Conservation (phyloP, 768 basidiomycete genomes). For the Boletellus sp. region DNA sequence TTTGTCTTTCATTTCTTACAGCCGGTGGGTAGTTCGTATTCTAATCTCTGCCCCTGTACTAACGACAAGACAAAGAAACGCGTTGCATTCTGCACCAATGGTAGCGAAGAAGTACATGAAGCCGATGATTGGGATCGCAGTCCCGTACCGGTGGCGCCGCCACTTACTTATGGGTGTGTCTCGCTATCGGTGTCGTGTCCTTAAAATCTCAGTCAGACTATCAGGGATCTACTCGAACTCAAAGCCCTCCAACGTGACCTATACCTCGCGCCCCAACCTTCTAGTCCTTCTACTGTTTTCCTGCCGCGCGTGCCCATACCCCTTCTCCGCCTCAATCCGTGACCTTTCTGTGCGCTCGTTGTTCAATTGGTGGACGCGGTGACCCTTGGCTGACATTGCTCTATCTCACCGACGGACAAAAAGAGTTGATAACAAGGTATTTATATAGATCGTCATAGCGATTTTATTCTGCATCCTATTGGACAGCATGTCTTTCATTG, state of each 20-base stretch:
- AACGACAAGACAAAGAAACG: slow-evolving; percentile 38
- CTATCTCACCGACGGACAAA: no score
- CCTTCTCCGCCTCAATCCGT: slow-evolving; percentile 52
- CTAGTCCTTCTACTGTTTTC: slow-evolving; percentile 40
- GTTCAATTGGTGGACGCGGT: no score
- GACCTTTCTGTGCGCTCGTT: background rate
- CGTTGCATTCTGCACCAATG: slow-evolving; percentile 58
- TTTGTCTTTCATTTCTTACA: background rate
- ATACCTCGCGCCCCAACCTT: slow-evolving; percentile 53
- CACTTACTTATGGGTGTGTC: slow-evolving; percentile 66
- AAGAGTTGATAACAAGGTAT: no score
- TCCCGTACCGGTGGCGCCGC: slow-evolving; percentile 59
- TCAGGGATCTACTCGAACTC: slow-evolving; percentile 62
- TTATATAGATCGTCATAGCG: no score
- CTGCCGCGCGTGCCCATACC: slow-evolving; percentile 57
- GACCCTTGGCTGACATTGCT: no score
- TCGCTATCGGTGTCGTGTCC: background rate
- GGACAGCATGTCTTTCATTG: background rate
- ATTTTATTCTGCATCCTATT: no score
- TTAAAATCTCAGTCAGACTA: background rate
- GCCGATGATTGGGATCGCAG: slow-evolving; percentile 83
- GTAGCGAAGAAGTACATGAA: slow-evolving; percentile 53
- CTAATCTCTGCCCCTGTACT: background rate
- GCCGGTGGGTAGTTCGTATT: slow-evolving; percentile 8
- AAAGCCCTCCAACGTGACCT: slow-evolving; percentile 66